phyloP scores from a whole-genome alignment of 768 basidiomycete species.

The Trametes maxima region DNA sequence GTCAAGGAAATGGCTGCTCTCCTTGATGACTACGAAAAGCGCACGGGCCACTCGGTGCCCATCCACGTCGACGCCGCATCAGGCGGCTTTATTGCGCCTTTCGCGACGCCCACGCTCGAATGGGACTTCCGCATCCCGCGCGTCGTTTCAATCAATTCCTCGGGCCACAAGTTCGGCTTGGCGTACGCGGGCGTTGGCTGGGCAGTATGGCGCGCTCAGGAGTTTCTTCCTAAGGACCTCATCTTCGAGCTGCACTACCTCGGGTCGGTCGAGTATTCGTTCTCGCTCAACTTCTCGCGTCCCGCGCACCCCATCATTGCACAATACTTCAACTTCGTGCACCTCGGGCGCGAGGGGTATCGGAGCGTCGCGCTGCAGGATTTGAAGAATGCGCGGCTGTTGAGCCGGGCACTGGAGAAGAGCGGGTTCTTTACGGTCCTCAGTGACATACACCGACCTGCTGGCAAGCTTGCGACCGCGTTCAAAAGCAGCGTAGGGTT shows the following conservation, averaged over 20 bases:
- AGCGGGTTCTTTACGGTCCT: constrained; percentile 54
- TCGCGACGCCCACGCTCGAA: constrained; percentile 50
- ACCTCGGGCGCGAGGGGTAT: constrained; percentile 62
- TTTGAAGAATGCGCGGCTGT: constrained; percentile 61
- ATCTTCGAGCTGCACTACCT: constrained; percentile 64
- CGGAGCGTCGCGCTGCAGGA: constrained; percentile 49
- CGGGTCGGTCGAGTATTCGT: constrained; percentile 71
- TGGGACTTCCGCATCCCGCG: constrained; percentile 67
- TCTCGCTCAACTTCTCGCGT: constrained; percentile 63
- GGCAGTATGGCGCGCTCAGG: constrained; percentile 61
- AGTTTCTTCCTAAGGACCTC: constrained; percentile 65
- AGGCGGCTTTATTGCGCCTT: constrained; percentile 67
- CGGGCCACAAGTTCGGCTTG: constrained; percentile 63
- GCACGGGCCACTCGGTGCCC: constrained; percentile 46
- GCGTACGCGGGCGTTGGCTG: constrained; percentile 61
- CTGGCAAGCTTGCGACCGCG: constrained; percentile 26
- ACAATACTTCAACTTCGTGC: constrained; percentile 66
- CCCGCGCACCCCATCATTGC: constrained; percentile 62
- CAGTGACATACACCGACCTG: constrained; percentile 56
- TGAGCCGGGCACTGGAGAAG: constrained; percentile 63
- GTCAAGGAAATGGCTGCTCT: constrained; percentile 84
- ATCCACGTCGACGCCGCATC: constrained; percentile 56
- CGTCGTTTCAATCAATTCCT: constrained; percentile 60
- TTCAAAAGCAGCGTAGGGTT: constrained; percentile 38
- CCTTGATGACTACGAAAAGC: constrained; percentile 56